phyloP scores from a whole-genome alignment of 2,329 filamentous ascomycete genomes.

The Orbilia blumenaviensis region DNA sequence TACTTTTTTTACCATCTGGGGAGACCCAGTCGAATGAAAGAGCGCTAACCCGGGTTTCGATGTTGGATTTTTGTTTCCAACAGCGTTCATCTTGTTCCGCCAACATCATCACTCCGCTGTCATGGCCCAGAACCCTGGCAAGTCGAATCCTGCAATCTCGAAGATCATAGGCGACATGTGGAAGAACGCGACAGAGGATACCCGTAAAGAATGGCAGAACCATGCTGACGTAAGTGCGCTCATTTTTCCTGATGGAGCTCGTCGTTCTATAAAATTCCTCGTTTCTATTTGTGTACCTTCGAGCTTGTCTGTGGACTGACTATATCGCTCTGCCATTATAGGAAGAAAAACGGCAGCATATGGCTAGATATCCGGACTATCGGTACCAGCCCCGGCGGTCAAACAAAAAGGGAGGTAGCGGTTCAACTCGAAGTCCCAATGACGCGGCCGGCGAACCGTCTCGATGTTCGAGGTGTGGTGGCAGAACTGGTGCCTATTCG shows the following conservation, averaged over 20 bases:
- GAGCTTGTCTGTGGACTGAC: slow-evolving; percentile 48
- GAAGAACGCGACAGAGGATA: slow-evolving; percentile 76
- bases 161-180: slow-evolving; percentile 97
- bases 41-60: slow-evolving; percentile 36
- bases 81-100: slow-evolving; percentile 97
- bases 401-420: slow-evolving; percentile 60
- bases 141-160: slow-evolving; percentile 94
- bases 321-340: slow-evolving; percentile 58
- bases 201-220: slow-evolving; percentile 85
- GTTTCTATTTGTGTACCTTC: background rate
- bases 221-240: slow-evolving; percentile 74
- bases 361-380: slow-evolving; percentile 90
- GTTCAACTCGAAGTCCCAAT: slow-evolving; percentile 59
- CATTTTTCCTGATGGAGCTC: slow-evolving; percentile 14
- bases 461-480: slow-evolving; percentile 62
- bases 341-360: slow-evolving; percentile 90
- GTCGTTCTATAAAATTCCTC: background rate
- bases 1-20: slow-evolving; percentile 23
- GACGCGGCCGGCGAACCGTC: slow-evolving; percentile 58
- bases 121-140: slow-evolving; percentile 81
- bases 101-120: slow-evolving; percentile 89
- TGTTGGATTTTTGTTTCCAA: slow-evolving; percentile 58
- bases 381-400: slow-evolving; percentile 86
- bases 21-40: slow-evolving; percentile 40
- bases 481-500: slow-evolving; percentile 59